Evolutionary conservation across 306 rosid genomes (phyloP).

Genomic region (Citrullus mucosospermus): DNA sequence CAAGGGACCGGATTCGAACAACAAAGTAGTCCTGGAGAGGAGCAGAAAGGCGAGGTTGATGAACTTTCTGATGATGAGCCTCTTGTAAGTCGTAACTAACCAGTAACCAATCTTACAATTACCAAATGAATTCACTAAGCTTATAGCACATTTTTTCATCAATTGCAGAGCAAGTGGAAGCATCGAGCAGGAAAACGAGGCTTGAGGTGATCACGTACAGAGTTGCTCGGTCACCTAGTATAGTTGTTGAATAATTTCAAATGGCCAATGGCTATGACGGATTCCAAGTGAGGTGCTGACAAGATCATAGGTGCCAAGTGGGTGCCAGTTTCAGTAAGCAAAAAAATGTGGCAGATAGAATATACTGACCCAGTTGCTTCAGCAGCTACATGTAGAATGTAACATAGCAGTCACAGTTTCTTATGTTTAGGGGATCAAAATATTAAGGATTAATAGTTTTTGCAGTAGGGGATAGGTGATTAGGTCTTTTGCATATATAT

Average conservation of each 20-base stretch:
- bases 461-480: slow-evolving; percentile 1
- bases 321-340: not conserved
- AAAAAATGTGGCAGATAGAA: not conserved
- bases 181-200: slow-evolving; percentile 39
- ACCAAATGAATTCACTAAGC: not conserved
- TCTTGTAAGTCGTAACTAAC: slow-evolving; percentile 38
- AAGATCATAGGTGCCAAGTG: not conserved
- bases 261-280: not conserved
- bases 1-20: slow-evolving; percentile 22
- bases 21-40: slow-evolving; percentile 23
- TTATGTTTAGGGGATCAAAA: slow-evolving; percentile 3
- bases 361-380: slow-evolving; percentile 10
- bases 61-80: slow-evolving; percentile 87
- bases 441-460: not conserved
- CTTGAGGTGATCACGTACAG: not conserved
- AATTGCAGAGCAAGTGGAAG: slow-evolving; percentile 75
- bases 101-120: slow-evolving; percentile 8
- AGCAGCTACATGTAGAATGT: slow-evolving; percentile 11
- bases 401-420: not conserved
- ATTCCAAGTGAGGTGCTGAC: not conserved
- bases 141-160: slow-evolving; percentile 1
- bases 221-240: not conserved
- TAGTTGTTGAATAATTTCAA: slow-evolving; percentile 6
- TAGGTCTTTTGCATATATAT: slow-evolving; percentile 8
- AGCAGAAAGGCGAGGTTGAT: slow-evolving; percentile 16